These are phyloP conservation scores for Basidiobolus heterosporus DNA, from an alignment of 371 early-diverging fungal genomes.

Conservation along the genomic window DNA sequence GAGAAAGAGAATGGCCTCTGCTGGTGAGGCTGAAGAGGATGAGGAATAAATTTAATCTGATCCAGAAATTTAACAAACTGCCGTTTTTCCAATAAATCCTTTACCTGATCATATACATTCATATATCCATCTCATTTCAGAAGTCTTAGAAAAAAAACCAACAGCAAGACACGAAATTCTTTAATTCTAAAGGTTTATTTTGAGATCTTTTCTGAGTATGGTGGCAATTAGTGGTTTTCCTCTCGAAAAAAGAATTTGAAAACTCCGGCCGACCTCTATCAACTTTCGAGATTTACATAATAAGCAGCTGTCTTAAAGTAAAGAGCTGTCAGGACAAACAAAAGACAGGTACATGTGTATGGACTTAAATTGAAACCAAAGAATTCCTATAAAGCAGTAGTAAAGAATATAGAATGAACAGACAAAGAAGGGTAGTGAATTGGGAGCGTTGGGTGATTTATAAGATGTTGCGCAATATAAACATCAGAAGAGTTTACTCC, in stretches of 20 bases:
- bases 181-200: background rate
- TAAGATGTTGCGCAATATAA: background rate
- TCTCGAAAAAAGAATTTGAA: background rate
- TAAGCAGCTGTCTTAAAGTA: background rate
- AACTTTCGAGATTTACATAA: background rate
- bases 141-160: too few relatives aligned
- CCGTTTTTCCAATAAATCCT: background rate
- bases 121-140: too few relatives aligned
- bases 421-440: background rate
- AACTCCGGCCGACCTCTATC: background rate
- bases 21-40: constrained; percentile 45
- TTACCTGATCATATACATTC: background rate
- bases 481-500: background rate
- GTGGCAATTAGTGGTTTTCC: background rate
- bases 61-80: background rate
- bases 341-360: background rate
- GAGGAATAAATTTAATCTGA: constrained; percentile 10
- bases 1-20: constrained; percentile 70
- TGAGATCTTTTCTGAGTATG: background rate
- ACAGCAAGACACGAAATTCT: background rate
- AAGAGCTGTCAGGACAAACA: background rate
- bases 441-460: background rate
- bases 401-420: background rate
- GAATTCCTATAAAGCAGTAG: background rate
- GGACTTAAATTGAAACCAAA: background rate